Evolutionary conservation across 1,139 yeast species (phyloP).

Genomic region (Hemisphaericaspora xylanilytica): DNA sequence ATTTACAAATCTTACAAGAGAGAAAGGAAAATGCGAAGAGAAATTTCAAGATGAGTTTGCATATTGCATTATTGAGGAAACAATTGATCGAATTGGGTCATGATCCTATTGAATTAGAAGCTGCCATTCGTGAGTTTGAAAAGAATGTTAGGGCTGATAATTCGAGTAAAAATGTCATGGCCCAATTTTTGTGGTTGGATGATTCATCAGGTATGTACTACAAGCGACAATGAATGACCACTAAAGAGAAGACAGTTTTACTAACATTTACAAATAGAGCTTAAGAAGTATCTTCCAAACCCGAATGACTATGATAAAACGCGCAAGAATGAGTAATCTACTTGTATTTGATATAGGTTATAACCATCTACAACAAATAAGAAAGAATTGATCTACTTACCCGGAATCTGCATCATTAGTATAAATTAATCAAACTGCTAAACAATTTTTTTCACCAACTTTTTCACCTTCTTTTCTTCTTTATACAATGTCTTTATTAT

Average conservation of each 20-base stretch:
- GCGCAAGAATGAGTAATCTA: constrained; percentile 16
- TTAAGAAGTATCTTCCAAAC: constrained; percentile 54
- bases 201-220: constrained; percentile 40
- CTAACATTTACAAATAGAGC: constrained; percentile 23
- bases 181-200: constrained; percentile 57
- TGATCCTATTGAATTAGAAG: constrained; percentile 53
- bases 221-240: neutral
- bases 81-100: constrained; percentile 53
- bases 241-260: constrained; percentile 7
- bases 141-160: constrained; percentile 54
- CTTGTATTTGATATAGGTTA: too few relatives aligned
- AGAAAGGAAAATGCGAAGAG: constrained; percentile 48
- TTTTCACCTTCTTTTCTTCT: constrained; percentile 32
- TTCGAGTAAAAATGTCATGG: constrained; percentile 52
- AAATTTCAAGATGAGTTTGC: constrained; percentile 59
- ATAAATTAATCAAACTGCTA: constrained; percentile 5
- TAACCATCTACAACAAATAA: too few relatives aligned
- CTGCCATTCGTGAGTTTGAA: constrained; percentile 54
- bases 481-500: constrained; percentile 69
- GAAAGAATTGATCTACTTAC: constrained; percentile 18
- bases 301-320: constrained; percentile 55
- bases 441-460: constrained; percentile 10
- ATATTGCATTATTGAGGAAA: constrained; percentile 58
- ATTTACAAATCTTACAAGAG: constrained; percentile 46
- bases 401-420: constrained; percentile 14